Conservation (phyloP, 1,139 yeast species). For the Magnusiomyces tetraspermus region DNA sequence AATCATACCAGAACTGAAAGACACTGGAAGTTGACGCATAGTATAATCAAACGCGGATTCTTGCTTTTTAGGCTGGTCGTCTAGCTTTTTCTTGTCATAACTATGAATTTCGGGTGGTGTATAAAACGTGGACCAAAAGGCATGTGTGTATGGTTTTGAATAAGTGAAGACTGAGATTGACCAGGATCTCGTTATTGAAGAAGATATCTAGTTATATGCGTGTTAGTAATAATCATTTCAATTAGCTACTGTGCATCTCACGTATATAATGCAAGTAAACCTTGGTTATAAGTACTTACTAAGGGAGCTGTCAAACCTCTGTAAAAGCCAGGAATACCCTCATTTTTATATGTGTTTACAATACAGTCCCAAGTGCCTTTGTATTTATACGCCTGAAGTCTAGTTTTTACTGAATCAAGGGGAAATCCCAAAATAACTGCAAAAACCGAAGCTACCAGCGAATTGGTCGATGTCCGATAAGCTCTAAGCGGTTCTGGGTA, state of each 20-base stretch:
- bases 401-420: conserved; percentile 70
- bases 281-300: background rate
- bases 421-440: conserved; percentile 77
- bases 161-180: conserved; percentile 59
- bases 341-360: conserved; percentile 44
- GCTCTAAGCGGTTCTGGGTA: conserved; percentile 44
- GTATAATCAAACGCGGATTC: conserved; percentile 24
- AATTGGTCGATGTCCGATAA: conserved; percentile 48
- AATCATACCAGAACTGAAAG: conserved; percentile 53
- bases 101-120: conserved; percentile 12
- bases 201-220: conserved; percentile 16
- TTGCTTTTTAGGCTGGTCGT: background rate
- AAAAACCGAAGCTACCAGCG: conserved; percentile 53
- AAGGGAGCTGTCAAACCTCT: conserved; percentile 38
- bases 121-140: conserved; percentile 21
- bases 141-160: conserved; percentile 39
- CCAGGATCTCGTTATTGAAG: conserved; percentile 23
- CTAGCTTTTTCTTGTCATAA: background rate
- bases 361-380: conserved; percentile 52
- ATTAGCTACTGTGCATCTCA: no score
- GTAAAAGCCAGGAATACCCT: conserved; percentile 64
- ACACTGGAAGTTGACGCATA: conserved; percentile 51
- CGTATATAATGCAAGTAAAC: background rate
- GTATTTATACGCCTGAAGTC: conserved; percentile 74
- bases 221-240: no score